A percentile compares a stretch with the other conserved stretches of the same genome.
phyloP scores from a whole-genome alignment of 78 protist genomes.

The Tieghemostelium lacteum region DNA sequence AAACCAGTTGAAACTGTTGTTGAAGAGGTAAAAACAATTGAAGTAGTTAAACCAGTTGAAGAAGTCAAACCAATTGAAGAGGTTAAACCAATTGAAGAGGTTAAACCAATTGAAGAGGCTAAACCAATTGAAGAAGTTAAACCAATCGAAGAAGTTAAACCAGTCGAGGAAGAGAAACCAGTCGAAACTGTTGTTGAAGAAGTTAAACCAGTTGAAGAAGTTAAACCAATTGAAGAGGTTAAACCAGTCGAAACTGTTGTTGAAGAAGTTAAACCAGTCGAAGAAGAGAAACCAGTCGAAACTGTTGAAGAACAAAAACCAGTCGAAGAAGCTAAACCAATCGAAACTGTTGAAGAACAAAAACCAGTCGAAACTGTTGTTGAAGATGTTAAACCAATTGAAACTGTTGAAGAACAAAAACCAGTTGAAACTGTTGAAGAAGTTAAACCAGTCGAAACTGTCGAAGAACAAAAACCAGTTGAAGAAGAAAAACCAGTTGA shows the following conservation, averaged over 20 bases:
- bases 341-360: conserved; percentile 3
- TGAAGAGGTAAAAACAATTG: background rate
- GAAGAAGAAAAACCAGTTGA: background rate
- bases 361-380: background rate
- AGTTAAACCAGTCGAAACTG: no score
- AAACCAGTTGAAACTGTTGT: background rate
- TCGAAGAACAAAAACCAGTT: no score
- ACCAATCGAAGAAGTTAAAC: conserved; percentile 4
- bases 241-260: no score
- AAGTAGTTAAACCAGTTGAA: background rate
- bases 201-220: background rate
- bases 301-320: background rate
- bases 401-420: background rate
- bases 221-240: no score
- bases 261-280: conserved; percentile 1
- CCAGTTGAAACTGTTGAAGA: background rate
- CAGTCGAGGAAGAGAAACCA: background rate
- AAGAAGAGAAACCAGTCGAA: conserved; percentile 15
- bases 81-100: background rate
- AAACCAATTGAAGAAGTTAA: background rate
- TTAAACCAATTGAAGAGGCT: background rate
- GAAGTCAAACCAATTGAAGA: conserved; percentile 8
- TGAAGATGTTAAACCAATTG: no score
- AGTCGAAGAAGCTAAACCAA: conserved; percentile 17
- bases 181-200: conserved; percentile 16